Percentiles rank a stretch among this genome's conserved stretches.
phyloP scores from a whole-genome alignment of 345 rosid species.

The Bruguiera parviflora region DNA sequence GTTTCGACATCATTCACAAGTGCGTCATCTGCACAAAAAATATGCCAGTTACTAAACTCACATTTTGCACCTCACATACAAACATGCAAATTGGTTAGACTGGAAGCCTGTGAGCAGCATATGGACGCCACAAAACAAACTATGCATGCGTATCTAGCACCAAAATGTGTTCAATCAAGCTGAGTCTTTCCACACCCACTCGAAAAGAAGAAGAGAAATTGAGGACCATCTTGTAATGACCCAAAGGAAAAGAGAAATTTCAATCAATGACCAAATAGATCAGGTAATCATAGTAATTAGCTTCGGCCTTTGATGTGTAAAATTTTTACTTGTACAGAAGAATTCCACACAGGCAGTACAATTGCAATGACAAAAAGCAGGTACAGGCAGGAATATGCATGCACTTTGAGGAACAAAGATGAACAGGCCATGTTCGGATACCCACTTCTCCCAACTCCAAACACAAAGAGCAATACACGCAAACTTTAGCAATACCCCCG shows the following conservation, averaged over 20 bases:
- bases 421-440: not conserved
- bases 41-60: not conserved
- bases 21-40: conserved; percentile 5
- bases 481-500: conserved; percentile 34
- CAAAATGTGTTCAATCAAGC: too few species aligned
- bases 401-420: not conserved
- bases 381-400: too few species aligned
- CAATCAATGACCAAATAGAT: not conserved
- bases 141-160: too few species aligned
- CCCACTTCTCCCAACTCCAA: not conserved
- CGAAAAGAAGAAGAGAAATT: not conserved
- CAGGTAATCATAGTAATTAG: not conserved
- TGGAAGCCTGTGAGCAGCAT: not conserved
- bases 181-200: too few species aligned
- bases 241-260: not conserved
- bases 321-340: not conserved
- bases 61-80: not conserved
- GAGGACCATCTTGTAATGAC: too few species aligned
- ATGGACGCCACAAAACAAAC: too few species aligned
- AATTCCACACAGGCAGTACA: not conserved
- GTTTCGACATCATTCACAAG: conserved; percentile 37
- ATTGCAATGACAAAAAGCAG: too few species aligned
- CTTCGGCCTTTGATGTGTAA: not conserved
- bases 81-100: not conserved
- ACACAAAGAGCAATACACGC: not conserved